Conservation (phyloP, 2,329 filamentous ascomycete genomes). For the Calonectria pteridis region DNA sequence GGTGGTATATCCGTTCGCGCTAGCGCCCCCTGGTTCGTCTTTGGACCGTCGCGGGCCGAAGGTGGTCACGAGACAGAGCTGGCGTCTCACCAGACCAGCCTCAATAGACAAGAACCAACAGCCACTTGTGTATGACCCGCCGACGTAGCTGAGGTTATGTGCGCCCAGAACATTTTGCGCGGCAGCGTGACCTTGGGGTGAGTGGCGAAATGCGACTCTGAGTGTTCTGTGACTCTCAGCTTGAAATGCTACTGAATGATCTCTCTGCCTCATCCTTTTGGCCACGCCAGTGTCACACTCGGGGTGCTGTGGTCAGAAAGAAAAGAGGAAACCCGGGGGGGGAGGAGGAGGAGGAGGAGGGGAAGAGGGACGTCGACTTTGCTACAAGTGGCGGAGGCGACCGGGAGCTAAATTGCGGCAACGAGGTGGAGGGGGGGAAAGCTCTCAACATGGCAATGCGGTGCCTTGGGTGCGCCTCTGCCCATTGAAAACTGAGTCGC, state of each 20-base stretch:
- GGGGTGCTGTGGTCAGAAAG: constrained; percentile 6
- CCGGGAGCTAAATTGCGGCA: constrained; percentile 17
- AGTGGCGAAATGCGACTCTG: constrained; percentile 12
- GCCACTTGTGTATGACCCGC: background rate
- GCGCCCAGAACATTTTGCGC: background rate
- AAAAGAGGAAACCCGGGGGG: constrained; percentile 4
- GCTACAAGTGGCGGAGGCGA: constrained; percentile 26
- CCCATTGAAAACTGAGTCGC: constrained; percentile 18
- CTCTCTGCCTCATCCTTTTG: constrained; percentile 12
- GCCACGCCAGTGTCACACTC: constrained; percentile 10
- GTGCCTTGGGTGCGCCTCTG: background rate
- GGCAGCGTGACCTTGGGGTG: background rate
- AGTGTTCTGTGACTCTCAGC: background rate
- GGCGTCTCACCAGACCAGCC: background rate
- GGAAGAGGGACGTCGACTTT: background rate
- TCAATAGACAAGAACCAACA: background rate
- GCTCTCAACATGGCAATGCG: background rate
- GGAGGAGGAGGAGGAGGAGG: no score
- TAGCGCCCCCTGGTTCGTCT: constrained; percentile 24
- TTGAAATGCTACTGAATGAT: constrained; percentile 22
- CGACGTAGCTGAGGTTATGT: background rate
- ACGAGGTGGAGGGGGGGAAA: background rate
- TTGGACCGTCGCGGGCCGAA: constrained; percentile 34
- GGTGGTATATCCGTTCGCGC: constrained; percentile 24
- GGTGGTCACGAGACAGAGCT: constrained; percentile 27